Evolutionary conservation across 2,329 filamentous ascomycete genomes (phyloP).

Genomic region (Phialemoniopsis sp.): DNA sequence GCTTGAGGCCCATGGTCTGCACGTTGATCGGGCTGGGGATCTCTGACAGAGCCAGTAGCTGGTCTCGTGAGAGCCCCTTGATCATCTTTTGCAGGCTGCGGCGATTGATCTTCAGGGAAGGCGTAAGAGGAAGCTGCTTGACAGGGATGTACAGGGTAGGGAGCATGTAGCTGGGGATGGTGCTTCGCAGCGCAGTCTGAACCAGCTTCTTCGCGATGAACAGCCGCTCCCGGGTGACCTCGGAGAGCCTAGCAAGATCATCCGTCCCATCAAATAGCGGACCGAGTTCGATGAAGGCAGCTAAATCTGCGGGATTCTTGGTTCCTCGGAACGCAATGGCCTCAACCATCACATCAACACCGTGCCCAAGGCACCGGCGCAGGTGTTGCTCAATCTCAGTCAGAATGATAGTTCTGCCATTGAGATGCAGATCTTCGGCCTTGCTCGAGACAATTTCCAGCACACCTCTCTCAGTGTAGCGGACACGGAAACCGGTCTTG

Average conservation of each 20-base stretch:
- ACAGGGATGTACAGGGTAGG: constrained; percentile 45
- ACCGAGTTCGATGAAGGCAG: constrained; percentile 45
- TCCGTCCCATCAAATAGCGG: constrained; percentile 30
- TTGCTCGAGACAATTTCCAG: constrained; percentile 42
- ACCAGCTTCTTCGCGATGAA: constrained; percentile 39
- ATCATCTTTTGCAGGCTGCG: constrained; percentile 41
- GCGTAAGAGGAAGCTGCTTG: constrained; percentile 40
- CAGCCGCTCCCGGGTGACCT: constrained; percentile 35
- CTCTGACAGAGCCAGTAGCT: constrained; percentile 35
- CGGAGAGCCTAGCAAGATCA: constrained; percentile 30
- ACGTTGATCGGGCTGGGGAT: constrained; percentile 30
- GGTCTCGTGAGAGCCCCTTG: constrained; percentile 32
- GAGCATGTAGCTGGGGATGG: constrained; percentile 34
- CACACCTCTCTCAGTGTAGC: constrained; percentile 42
- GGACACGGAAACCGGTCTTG: constrained; percentile 46
- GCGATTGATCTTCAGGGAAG: constrained; percentile 46
- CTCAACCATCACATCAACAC: constrained; percentile 45
- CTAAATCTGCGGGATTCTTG: constrained; percentile 30
- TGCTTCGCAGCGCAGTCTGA: constrained; percentile 31
- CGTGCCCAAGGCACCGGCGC: constrained; percentile 39
- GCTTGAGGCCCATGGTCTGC: constrained; percentile 31
- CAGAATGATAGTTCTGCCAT: constrained; percentile 33
- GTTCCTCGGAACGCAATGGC: constrained; percentile 39
- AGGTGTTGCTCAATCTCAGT: constrained; percentile 42
- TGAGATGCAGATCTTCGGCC: constrained; percentile 33